phyloP scores from a whole-genome alignment of 2,329 filamentous ascomycete genomes.

The Fusarium sp. region DNA sequence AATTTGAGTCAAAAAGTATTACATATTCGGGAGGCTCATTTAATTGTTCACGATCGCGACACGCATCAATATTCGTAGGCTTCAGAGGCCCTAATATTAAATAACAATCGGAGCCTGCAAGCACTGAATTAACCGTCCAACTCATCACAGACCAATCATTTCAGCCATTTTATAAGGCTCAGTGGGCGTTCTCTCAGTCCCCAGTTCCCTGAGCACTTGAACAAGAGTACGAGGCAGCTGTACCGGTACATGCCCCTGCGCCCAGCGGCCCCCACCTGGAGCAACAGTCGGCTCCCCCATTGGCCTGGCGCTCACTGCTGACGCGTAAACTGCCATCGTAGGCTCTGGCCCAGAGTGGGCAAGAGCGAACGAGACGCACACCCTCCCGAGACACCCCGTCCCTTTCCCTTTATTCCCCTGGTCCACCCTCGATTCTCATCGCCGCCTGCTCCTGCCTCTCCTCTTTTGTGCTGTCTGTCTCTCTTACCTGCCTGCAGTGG shows the following conservation, averaged over 20 bases:
- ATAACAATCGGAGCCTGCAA: conserved; percentile 13
- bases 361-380: conserved; percentile 42
- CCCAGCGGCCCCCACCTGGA: conserved; percentile 38
- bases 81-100: conserved; percentile 15
- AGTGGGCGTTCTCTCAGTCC: conserved; percentile 10
- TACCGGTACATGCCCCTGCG: conserved; percentile 42
- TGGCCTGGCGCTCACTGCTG: conserved; percentile 46
- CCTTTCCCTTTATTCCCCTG: conserved; percentile 48
- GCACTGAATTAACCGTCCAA: background rate
- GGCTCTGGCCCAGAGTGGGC: conserved; percentile 40
- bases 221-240: conserved; percentile 30
- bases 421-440: conserved; percentile 45
- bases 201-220: conserved; percentile 5
- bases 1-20: background rate
- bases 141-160: background rate
- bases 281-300: conserved; percentile 35
- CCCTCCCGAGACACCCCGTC: conserved; percentile 46
- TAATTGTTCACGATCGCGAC: conserved; percentile 1
- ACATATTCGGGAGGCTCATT: background rate
- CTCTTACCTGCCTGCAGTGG: conserved; percentile 18
- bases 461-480: conserved; percentile 27
- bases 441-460: conserved; percentile 36
- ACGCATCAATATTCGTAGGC: conserved; percentile 22
- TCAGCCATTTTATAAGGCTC: background rate
- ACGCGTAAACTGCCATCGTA: conserved; percentile 51